Conservation (phyloP, 73 alveolate species). For the Paramecium biaurelia region DNA sequence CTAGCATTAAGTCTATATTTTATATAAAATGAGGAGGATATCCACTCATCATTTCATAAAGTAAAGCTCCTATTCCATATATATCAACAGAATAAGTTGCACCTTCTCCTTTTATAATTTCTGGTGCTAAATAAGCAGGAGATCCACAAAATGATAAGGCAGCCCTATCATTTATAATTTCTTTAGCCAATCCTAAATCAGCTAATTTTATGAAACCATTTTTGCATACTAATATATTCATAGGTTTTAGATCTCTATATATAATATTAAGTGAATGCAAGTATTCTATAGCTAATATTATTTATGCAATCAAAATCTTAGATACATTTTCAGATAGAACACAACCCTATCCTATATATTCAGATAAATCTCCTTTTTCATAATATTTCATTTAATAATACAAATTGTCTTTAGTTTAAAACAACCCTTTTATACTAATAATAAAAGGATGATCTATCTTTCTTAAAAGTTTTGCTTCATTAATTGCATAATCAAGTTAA, state of each 20-base stretch:
- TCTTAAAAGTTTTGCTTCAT: background rate
- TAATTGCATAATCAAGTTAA: background rate
- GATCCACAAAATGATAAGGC: constrained; percentile 83
- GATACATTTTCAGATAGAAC: constrained; percentile 67
- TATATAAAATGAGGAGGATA: constrained; percentile 75
- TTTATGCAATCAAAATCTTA: constrained; percentile 73
- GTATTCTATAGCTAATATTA: constrained; percentile 79
- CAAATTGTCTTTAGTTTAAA: constrained; percentile 12
- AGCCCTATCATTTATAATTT: constrained; percentile 69
- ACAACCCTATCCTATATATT: background rate
- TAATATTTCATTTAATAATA: constrained; percentile 24
- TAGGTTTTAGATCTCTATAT: constrained; percentile 82
- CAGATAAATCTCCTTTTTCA: constrained; percentile 35
- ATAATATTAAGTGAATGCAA: constrained; percentile 70
- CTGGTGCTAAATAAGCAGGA: constrained; percentile 86
- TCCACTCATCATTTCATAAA: constrained; percentile 78
- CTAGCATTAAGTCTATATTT: constrained; percentile 60
- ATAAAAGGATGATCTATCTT: constrained; percentile 48
- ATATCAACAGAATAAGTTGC: constrained; percentile 76
- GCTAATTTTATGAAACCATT: constrained; percentile 75
- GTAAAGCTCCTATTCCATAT: constrained; percentile 78
- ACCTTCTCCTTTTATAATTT: constrained; percentile 74
- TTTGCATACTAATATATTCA: constrained; percentile 70
- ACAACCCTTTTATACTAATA: background rate
- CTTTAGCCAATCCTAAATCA: constrained; percentile 80